Evolutionary conservation across 345 rosid genomes (phyloP), one percentile per base, ranked within the genome.

Genomic region (Kandelia obovata): DNA sequence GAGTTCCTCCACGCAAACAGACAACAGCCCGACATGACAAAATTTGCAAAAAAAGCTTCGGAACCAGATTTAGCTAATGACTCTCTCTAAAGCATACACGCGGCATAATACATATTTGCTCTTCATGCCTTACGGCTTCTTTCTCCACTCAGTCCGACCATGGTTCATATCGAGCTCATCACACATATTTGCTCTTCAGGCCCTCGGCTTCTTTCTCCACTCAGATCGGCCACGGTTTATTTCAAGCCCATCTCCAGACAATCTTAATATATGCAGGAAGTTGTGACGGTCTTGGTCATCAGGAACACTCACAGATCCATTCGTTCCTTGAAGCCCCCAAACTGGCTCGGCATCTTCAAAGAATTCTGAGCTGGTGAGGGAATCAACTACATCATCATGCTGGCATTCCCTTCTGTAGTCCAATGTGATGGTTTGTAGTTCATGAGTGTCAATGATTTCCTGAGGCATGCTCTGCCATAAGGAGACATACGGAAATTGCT

Each of bases 401-500:
- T 92, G 96, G 82, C 97, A 92, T 77, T 95, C 99, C 61, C 93
- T 78, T 72, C 96, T 80, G 85, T 89, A 95, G 58, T 92, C 97
- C 66, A 92, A 73, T 20, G 96, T 95, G 67, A 95, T 88, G 0
- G 88, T 83, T 76, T 92, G 79, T 53, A 95, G 88, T 83, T 95
- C 96, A 13, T 88, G 91, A 30, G 89, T 89, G 73, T 92, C 89
- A 1, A 91, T 84, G 56, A 91, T 77, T 69, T 89, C 95, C 81
- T 94, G 89, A 65, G 98, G 98, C 77, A 91, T 81, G 87, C 97
- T 94, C 98, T 94, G 87, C 68, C 71, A 83, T 53, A n/a, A 9
- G 67, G 58, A 71, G 34, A 69, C 5, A 62, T 2, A 28, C 11
- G 31, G 30, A 23, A 43, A 43, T 72, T 27, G 21, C 16, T 59